Percentiles rank a stretch among this genome's conserved stretches.
Conservation (phyloP, 495 filamentous ascomycete genomes). For the Echria macrotheca region DNA sequence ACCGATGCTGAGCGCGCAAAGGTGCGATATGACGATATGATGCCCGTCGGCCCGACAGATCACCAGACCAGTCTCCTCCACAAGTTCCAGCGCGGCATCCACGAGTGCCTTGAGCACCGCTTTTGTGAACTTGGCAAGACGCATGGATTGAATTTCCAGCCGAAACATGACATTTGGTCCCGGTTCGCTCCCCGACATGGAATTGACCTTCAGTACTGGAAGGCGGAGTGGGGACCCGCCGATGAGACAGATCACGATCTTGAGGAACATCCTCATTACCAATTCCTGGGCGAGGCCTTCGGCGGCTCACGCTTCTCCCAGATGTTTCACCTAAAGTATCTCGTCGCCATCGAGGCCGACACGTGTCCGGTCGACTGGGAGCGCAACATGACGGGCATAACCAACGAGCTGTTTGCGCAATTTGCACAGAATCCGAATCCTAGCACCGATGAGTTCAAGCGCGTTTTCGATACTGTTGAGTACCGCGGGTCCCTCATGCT, state of each 20-base stretch:
- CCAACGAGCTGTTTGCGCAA: slow-evolving; percentile 12
- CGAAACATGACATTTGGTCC: slow-evolving; percentile 19
- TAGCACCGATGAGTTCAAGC: slow-evolving; percentile 18
- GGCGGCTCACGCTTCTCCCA: slow-evolving; percentile 30
- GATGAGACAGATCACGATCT: too few species aligned
- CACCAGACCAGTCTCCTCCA: slow-evolving; percentile 16
- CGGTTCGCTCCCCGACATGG: slow-evolving; percentile 10
- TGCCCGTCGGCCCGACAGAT: slow-evolving; percentile 15
- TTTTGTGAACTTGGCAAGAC: slow-evolving; percentile 6
- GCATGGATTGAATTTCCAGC: slow-evolving; percentile 13
- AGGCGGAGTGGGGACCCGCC: too few species aligned
- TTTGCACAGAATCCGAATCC: slow-evolving; percentile 11
- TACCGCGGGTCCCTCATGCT: slow-evolving; percentile 29
- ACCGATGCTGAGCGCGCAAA: slow-evolving; percentile 18
- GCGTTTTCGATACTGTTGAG: slow-evolving; percentile 32
- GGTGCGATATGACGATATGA: slow-evolving; percentile 20
- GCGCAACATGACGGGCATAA: slow-evolving; percentile 13
- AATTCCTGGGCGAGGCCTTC: slow-evolving; percentile 32
- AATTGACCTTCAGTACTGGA: too few species aligned
- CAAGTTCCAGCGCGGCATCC: slow-evolving; percentile 18
- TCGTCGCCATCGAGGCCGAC: slow-evolving; percentile 25
- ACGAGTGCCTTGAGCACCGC: slow-evolving; percentile 17
- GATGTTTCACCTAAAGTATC: slow-evolving; percentile 31
- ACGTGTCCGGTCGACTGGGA: slow-evolving; percentile 31
- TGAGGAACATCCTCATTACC: too few species aligned